phyloP scores from a whole-genome alignment of 495 filamentous ascomycete species.

The Tuber calosporum region DNA sequence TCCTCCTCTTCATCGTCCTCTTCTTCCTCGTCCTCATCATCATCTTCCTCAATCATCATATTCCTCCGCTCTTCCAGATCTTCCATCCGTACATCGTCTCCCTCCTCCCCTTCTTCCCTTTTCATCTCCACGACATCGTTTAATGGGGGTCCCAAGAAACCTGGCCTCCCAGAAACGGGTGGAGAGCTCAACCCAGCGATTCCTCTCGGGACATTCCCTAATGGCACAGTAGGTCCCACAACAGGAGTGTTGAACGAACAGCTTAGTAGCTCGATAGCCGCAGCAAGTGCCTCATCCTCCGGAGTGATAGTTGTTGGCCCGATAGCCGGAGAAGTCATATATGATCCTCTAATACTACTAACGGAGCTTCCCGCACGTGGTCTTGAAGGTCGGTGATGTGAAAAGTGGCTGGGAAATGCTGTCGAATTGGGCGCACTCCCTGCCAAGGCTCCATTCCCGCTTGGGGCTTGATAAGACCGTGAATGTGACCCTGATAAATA shows the following conservation, averaged over 20 bases:
- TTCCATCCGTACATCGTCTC: constrained; percentile 40
- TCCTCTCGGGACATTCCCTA: constrained; percentile 52
- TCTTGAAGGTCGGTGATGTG: constrained; percentile 39
- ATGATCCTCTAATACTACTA: constrained; percentile 40
- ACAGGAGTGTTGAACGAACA: constrained; percentile 83
- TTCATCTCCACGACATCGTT: constrained; percentile 41
- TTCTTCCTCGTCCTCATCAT: constrained; percentile 53
- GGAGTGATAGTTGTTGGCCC: constrained; percentile 38
- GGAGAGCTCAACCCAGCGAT: constrained; percentile 51
- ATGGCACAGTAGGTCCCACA: constrained; percentile 56
- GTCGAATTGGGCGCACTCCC: constrained; percentile 42
- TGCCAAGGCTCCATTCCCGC: constrained; percentile 18
- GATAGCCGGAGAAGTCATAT: constrained; percentile 20
- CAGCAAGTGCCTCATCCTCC: constrained; percentile 75
- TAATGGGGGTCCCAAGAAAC: constrained; percentile 37
- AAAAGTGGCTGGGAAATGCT: constrained; percentile 35
- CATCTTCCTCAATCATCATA: constrained; percentile 50
- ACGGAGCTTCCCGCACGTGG: constrained; percentile 47
- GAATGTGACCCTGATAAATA: constrained; percentile 38
- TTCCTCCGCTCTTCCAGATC: constrained; percentile 48
- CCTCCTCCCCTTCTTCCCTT: constrained; percentile 29
- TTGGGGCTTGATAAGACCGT: constrained; percentile 28
- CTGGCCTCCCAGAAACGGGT: constrained; percentile 40
- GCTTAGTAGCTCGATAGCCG: constrained; percentile 77
- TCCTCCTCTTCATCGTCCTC: constrained; percentile 47